Evolutionary conservation across 2,329 filamentous ascomycete genomes (phyloP).

Genomic region (Clarireedia paspali): DNA sequence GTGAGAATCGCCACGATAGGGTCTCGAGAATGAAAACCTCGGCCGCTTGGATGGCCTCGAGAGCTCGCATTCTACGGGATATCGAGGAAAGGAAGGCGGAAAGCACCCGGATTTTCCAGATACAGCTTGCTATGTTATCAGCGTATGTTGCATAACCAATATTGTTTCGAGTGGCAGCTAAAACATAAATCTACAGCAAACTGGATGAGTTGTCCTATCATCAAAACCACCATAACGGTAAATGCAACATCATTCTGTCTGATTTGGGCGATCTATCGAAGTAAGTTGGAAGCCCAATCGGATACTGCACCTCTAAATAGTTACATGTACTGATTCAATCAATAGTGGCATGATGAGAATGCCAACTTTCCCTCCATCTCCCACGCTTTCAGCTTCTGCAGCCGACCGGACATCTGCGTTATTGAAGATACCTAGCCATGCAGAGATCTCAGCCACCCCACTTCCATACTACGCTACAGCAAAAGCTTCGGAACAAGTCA

Average conservation of each 20-base stretch:
- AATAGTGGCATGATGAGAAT: conserved; percentile 7
- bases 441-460: conserved; percentile 3
- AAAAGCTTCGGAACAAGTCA: not conserved
- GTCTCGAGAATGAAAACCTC: conserved; percentile 17
- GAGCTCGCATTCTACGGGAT: conserved; percentile 14
- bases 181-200: conserved; percentile 13
- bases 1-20: conserved; percentile 14
- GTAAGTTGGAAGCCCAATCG: not conserved
- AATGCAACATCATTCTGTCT: conserved; percentile 9
- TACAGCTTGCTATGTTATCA: conserved; percentile 18
- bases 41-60: conserved; percentile 17
- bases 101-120: conserved; percentile 18
- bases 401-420: not conserved
- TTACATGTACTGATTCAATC: conserved; percentile 1
- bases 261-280: conserved; percentile 9
- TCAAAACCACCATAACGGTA: conserved; percentile 17
- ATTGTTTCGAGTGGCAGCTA: not conserved
- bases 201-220: conserved; percentile 20
- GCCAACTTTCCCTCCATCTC: conserved; percentile 1
- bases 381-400: not conserved
- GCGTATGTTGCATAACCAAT: conserved; percentile 12
- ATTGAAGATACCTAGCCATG: conserved; percentile 2
- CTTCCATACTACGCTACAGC: not conserved
- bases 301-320: not conserved
- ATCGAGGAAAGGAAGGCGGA: conserved; percentile 18